Percentiles rank a stretch among this genome's conserved stretches.
Evolutionary conservation across 2,329 filamentous ascomycete species (phyloP).

Genomic region (Penicillium sp.): DNA sequence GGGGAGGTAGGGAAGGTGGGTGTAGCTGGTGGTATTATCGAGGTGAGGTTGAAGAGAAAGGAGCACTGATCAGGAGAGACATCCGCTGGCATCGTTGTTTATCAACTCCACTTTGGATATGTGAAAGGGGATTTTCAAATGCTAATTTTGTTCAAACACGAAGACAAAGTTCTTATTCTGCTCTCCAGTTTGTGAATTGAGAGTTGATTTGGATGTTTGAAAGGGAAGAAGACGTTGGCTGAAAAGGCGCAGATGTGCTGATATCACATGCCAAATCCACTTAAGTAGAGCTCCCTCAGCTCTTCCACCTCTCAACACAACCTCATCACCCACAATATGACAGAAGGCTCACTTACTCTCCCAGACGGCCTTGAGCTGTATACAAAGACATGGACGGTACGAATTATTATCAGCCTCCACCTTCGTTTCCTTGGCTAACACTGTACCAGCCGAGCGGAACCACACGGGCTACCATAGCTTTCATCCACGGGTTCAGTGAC

Average conservation of each 20-base stretch:
- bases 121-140: too few species aligned
- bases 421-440: background rate
- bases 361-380: conserved; percentile 58
- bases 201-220: background rate
- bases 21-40: too few species aligned
- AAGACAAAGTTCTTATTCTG: too few species aligned
- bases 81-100: too few species aligned
- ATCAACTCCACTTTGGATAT: too few species aligned
- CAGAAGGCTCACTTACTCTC: conserved; percentile 54
- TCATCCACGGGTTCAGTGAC: conserved; percentile 89
- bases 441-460: conserved; percentile 4
- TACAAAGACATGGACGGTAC: conserved; percentile 62
- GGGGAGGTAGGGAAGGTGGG: too few species aligned
- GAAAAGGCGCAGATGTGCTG: background rate
- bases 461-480: conserved; percentile 70
- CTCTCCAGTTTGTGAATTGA: background rate
- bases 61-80: too few species aligned
- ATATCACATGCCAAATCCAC: background rate
- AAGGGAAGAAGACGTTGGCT: background rate
- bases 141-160: too few species aligned
- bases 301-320: background rate
- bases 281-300: background rate
- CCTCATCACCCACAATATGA: conserved; percentile 19
- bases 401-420: background rate
- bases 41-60: too few species aligned